These are phyloP conservation scores for Pterocarpus santalinus DNA, from an alignment of 306 rosid genomes.

Conservation along the genomic window DNA sequence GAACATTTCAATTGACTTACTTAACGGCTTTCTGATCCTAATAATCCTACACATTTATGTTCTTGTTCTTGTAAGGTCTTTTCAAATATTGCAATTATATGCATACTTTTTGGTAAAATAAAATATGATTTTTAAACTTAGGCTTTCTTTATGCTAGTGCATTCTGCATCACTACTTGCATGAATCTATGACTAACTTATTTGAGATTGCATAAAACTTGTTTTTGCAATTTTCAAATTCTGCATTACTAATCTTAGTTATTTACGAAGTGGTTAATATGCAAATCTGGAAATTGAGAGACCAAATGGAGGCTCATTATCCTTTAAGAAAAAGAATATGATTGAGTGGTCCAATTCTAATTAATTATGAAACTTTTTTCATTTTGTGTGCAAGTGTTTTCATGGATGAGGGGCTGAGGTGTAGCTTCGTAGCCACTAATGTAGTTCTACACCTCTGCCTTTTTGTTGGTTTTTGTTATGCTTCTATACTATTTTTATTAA, in stretches of 20 bases:
- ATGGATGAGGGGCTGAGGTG: neutral
- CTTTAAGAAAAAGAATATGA: slow-evolving; percentile 12
- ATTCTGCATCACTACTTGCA: neutral
- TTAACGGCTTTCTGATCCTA: too few relatives aligned
- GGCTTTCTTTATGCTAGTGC: neutral
- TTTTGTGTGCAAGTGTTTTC: neutral
- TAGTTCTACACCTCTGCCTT: neutral
- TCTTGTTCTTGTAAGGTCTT: neutral
- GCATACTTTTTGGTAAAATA: neutral
- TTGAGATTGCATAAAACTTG: neutral
- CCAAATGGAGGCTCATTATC: neutral
- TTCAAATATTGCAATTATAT: neutral
- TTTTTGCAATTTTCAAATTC: neutral
- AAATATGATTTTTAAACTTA: neutral
- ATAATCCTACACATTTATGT: too few relatives aligned
- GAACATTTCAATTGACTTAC: too few relatives aligned
- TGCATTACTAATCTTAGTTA: neutral
- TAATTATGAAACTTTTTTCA: neutral
- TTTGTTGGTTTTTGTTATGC: neutral
- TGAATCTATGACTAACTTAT: neutral
- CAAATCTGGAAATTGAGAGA: neutral
- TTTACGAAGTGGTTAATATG: neutral
- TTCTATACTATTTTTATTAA: neutral
- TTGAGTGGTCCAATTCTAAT: neutral
- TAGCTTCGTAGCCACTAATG: neutral